phyloP scores from a whole-genome alignment of 1,284 basidiomycete species.

The Fistulina hepatica region DNA sequence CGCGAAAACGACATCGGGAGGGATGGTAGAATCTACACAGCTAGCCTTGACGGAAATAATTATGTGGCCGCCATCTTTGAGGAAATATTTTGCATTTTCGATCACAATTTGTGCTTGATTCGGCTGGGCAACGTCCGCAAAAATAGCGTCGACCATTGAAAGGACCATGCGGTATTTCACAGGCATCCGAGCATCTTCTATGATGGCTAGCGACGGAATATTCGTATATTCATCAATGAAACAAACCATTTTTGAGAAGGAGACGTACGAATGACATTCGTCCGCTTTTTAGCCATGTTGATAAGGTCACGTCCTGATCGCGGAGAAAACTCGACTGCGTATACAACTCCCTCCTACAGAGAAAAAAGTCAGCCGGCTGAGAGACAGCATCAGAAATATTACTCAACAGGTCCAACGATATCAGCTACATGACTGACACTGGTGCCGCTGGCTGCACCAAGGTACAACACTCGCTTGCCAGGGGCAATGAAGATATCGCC shows the following conservation, averaged over 20 bases:
- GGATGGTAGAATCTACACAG: conserved; percentile 94
- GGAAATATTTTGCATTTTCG: conserved; percentile 91
- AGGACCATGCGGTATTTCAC: conserved; percentile 95
- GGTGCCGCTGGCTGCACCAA: conserved; percentile 95
- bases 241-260: no score
- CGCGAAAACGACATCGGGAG: conserved; percentile 86
- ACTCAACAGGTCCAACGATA: conserved; percentile 85
- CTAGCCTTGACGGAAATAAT: conserved; percentile 99
- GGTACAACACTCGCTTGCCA: conserved; percentile 94
- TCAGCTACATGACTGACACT: conserved; percentile 98
- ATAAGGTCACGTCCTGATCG: conserved; percentile 96
- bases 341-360: conserved; percentile 83
- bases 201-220: conserved; percentile 58
- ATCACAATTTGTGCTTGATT: conserved; percentile 96
- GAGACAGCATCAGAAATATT: conserved; percentile 10
- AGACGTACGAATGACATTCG: conserved; percentile 91
- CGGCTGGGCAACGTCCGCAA: conserved; percentile 97
- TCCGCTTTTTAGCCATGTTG: conserved; percentile 99
- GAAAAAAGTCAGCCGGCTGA: conserved; percentile 5
- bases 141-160: conserved; percentile 90
- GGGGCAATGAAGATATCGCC: conserved; percentile 92
- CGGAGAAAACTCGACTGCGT: conserved; percentile 97
- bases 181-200: conserved; percentile 93
- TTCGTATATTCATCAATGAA: conserved; percentile 2
- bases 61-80: conserved; percentile 88